phyloP scores from a whole-genome alignment of 805 yeast genomes.

The Kluyveromyces lactis region DNA sequence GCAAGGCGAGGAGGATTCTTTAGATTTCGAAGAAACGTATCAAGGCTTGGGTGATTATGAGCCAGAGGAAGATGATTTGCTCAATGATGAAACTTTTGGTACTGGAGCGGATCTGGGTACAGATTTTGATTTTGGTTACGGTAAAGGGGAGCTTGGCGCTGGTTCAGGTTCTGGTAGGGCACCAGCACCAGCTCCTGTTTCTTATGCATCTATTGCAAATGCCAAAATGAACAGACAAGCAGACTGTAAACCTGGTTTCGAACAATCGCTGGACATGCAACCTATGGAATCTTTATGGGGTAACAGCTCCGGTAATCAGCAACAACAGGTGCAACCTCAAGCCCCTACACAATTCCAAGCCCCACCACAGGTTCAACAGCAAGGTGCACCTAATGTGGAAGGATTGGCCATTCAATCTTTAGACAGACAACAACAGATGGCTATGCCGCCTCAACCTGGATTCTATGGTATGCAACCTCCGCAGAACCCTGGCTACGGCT shows the following conservation, averaged over 20 bases:
- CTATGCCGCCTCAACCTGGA: constrained; percentile 18
- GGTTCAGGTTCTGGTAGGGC: constrained; percentile 1
- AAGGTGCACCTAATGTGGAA: constrained; percentile 15
- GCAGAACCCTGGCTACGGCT: constrained; percentile 15
- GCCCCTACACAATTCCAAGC: constrained; percentile 29
- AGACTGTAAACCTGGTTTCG: constrained; percentile 8
- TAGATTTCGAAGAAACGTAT: constrained; percentile 79
- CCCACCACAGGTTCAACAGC: constrained; percentile 11
- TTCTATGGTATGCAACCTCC: constrained; percentile 18
- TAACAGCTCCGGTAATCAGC: constrained; percentile 10
- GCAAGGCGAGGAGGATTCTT: constrained; percentile 24
- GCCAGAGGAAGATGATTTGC: constrained; percentile 63
- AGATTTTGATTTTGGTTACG: constrained; percentile 31
- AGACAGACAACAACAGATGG: constrained; percentile 47
- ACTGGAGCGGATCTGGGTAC: constrained; percentile 25
- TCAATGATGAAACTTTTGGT: constrained; percentile 29
- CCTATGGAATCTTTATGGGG: constrained; percentile 74
- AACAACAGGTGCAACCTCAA: constrained; percentile 13
- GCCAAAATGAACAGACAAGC: constrained; percentile 25
- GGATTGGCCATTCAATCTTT: constrained; percentile 73
- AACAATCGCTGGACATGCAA: constrained; percentile 33
- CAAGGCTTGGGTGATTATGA: constrained; percentile 67
- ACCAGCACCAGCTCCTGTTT: constrained; percentile 4
- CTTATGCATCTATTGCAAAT: constrained; percentile 31
- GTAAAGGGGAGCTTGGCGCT: constrained; percentile 11